Evolutionary conservation across 169 alveolate genomes (phyloP).

Genomic region (Cryptosporidium andersoni): DNA sequence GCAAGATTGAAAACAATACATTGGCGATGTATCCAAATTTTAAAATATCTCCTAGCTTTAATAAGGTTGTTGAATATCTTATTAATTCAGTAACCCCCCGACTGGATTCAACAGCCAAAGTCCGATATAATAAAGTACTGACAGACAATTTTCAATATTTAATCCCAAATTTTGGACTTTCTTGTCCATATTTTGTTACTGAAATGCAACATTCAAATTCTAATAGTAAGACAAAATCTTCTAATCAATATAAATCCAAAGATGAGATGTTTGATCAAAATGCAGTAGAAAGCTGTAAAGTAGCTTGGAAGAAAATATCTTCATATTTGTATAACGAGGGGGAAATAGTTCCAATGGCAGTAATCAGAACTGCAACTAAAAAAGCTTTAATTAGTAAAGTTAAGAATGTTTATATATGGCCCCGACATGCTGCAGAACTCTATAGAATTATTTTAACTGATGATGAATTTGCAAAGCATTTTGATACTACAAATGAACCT

Average conservation of each 20-base stretch:
- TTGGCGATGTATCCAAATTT: slow-evolving; percentile 43
- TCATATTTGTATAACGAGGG: slow-evolving; percentile 61
- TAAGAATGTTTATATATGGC: slow-evolving; percentile 29
- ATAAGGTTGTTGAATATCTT: slow-evolving; percentile 13
- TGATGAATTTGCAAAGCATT: not conserved
- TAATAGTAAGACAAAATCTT: not conserved
- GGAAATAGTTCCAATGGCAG: slow-evolving; percentile 48
- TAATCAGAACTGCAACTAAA: slow-evolving; percentile 34
- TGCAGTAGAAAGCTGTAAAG: slow-evolving; percentile 33
- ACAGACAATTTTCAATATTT: slow-evolving; percentile 16
- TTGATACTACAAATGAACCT: slow-evolving; percentile 51
- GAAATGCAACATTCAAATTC: not conserved
- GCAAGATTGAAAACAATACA: slow-evolving; percentile 33
- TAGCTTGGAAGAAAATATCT: slow-evolving; percentile 68
- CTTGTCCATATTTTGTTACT: slow-evolving; percentile 57
- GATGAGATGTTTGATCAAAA: slow-evolving; percentile 12
- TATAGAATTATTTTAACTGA: slow-evolving; percentile 8
- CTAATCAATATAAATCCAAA: not conserved
- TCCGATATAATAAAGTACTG: not conserved
- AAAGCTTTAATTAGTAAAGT: slow-evolving; percentile 14
- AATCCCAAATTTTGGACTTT: slow-evolving; percentile 34
- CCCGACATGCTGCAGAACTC: slow-evolving; percentile 35
- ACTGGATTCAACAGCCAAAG: not conserved
- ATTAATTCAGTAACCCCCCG: slow-evolving; percentile 9
- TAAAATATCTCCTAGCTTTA: slow-evolving; percentile 37